phyloP scores from a whole-genome alignment of 805 yeast species.

The Candida vaughaniae region DNA sequence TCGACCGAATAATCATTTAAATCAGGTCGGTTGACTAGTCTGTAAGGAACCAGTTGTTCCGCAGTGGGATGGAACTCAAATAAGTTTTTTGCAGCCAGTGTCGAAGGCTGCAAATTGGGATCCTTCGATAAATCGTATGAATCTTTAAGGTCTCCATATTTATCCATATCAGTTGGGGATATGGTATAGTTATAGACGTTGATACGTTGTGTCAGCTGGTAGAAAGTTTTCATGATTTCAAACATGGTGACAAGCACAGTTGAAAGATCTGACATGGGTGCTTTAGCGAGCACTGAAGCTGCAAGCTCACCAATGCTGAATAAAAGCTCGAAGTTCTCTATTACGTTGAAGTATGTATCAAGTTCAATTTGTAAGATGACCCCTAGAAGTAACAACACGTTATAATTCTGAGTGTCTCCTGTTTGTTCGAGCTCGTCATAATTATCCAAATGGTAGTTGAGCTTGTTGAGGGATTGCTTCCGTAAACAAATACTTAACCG shows the following conservation, averaged over 20 bases:
- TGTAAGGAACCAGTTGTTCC: neutral
- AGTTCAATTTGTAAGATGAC: conserved; percentile 38
- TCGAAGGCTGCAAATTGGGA: neutral
- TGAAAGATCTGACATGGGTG: conserved; percentile 1
- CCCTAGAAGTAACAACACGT: conserved; percentile 31
- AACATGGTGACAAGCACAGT: conserved; percentile 8
- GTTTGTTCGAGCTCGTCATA: conserved; percentile 21
- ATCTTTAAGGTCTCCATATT: conserved; percentile 44
- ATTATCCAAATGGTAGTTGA: conserved; percentile 41
- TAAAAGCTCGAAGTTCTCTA: conserved; percentile 41
- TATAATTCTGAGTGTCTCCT: conserved; percentile 22
- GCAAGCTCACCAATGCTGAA: conserved; percentile 41
- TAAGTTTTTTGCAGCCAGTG: neutral
- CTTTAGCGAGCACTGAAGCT: neutral
- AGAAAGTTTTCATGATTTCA: conserved; percentile 24
- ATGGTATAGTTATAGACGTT: conserved; percentile 48
- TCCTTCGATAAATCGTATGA: conserved; percentile 29
- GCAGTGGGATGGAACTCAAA: neutral
- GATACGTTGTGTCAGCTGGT: conserved; percentile 49
- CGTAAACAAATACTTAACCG: conserved; percentile 33
- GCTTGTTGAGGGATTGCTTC: conserved; percentile 33
- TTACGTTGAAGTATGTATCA: conserved; percentile 38
- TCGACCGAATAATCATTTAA: conserved; percentile 12
- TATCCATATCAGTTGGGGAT: conserved; percentile 29
- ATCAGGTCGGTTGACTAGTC: conserved; percentile 2